Percentiles rank a stretch among this genome's conserved stretches.
Conservation (phyloP, 2,329 filamentous ascomycete species). For the Pyricularia sp. region DNA sequence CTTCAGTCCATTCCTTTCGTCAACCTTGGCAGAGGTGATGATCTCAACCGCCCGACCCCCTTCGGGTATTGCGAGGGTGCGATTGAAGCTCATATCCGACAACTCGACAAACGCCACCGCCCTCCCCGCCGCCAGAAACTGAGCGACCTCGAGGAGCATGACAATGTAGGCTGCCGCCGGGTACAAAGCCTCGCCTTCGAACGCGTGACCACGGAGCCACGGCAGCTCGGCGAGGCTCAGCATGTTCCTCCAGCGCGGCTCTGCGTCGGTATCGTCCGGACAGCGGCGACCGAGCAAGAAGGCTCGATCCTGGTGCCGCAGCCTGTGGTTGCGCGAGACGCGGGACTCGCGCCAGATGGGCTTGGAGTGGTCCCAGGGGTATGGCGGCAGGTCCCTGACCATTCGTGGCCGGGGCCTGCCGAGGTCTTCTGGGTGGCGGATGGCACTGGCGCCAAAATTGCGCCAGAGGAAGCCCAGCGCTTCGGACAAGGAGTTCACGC, state of each 20-base stretch:
- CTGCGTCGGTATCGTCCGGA: conserved; percentile 10
- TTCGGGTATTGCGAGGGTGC: not conserved
- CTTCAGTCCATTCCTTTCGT: too few species aligned
- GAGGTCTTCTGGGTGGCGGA: not conserved
- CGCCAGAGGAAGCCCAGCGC: not conserved
- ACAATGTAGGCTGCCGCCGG: conserved; percentile 14
- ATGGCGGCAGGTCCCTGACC: conserved; percentile 8
- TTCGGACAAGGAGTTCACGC: not conserved
- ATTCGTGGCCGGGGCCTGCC: not conserved
- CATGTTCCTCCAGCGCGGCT: conserved; percentile 18
- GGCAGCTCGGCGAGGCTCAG: conserved; percentile 16
- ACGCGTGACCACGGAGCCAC: conserved; percentile 29
- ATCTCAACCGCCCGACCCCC: not conserved
- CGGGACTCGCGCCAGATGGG: conserved; percentile 8
- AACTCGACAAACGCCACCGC: not conserved
- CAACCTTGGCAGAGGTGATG: not conserved
- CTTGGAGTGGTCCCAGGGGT: conserved; percentile 6
- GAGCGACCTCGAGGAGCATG: conserved; percentile 3
- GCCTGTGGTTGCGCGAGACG: conserved; percentile 2
- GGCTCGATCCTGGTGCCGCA: not conserved
- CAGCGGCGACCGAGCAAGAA: conserved; percentile 7
- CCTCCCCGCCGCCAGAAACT: not conserved
- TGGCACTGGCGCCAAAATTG: conserved; percentile 5
- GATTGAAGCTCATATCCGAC: not conserved
- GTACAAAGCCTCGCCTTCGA: conserved; percentile 26